Base-by-base conservation (phyloP, 108 stramenopile species). In the Schizochytrium sp. region DNA sequence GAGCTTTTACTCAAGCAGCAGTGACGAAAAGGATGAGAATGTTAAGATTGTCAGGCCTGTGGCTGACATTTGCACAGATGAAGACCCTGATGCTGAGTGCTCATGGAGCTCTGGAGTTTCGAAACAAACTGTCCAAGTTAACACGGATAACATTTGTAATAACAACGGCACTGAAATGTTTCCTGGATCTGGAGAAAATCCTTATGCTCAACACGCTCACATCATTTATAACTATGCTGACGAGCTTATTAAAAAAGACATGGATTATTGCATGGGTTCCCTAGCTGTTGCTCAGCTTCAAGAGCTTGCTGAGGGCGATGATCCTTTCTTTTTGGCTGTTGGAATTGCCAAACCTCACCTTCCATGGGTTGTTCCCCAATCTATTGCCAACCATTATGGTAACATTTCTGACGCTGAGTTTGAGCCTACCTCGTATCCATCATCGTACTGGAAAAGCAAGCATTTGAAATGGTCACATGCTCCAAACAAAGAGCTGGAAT, bases 331-430 rank as follows among this genome's bases (percentile, higher is more conserved):
- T 3, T 56, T 89, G 0, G 89, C 73, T 0, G 89, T 89, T 40
- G 89, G 89, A 28, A 44, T 76, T 76, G 41, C 19, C 50, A 89
- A 89, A 8, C 89, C 89, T 3, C 89, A 89, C 28, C 5, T 89
- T 13, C 73, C 72, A 7, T 89, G 89, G 89, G 49, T 73, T 0
- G 28, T n/a, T n/a, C 28, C 76, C 13, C 38, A 55, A 56, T 61
- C 72, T 4, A 56, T 41, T 38, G 15, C 49, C 12, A 56, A 17
- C 47, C 72, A 57, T 4, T 73, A 38, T 46, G 57, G 3, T 17
- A 3, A 8, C 55, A 72, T 72, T 4, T 57, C 72, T 0, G 72
- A 47, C 28, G 28, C 38, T 28, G n/a, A 55, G 0, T 83, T 83
- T 38, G 76, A 83, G 76, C 76, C 76, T 5, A 47, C 76, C 15